phyloP scores from a whole-genome alignment of 83 land plant species.

The Larix sibirica region DNA sequence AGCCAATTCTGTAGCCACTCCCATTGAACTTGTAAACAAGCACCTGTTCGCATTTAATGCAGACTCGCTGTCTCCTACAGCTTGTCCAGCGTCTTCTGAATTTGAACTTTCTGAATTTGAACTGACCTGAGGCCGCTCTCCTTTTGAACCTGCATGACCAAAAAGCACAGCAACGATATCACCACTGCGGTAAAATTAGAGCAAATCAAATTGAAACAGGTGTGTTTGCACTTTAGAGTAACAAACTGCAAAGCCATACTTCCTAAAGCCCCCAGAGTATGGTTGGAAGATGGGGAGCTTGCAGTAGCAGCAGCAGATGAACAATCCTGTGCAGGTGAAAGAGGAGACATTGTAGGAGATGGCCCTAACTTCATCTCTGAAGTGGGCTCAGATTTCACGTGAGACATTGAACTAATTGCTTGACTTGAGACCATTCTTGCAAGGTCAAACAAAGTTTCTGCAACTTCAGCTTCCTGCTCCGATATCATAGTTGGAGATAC shows the following conservation, averaged over 20 bases:
- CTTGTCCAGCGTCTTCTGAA: constrained; percentile 4
- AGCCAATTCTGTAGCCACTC: background rate
- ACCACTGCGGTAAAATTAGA: background rate
- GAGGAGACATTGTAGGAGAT: background rate
- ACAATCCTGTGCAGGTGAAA: background rate
- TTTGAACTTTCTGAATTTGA: background rate
- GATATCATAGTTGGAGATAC: constrained; percentile 1
- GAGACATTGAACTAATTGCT: background rate
- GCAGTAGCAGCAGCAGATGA: constrained; percentile 1
- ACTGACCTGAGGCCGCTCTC: background rate
- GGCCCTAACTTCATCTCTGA: constrained; percentile 3
- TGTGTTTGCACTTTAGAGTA: background rate
- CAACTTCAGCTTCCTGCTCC: constrained; percentile 15
- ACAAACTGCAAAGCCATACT: background rate
- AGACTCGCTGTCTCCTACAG: background rate
- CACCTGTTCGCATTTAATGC: background rate
- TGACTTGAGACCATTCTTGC: constrained; percentile 11
- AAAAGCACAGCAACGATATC: too few species aligned
- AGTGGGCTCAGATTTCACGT: background rate
- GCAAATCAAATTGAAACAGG: background rate
- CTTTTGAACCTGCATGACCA: background rate
- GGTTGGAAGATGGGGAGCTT: background rate
- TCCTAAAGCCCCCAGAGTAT: background rate
- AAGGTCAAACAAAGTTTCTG: constrained; percentile 14
- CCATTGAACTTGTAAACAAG: constrained; percentile 1